Evolutionary conservation across 257 asterid genomes (phyloP), one percentile per base, ranked within the genome.

Genomic region (Solanum arcanum): DNA sequence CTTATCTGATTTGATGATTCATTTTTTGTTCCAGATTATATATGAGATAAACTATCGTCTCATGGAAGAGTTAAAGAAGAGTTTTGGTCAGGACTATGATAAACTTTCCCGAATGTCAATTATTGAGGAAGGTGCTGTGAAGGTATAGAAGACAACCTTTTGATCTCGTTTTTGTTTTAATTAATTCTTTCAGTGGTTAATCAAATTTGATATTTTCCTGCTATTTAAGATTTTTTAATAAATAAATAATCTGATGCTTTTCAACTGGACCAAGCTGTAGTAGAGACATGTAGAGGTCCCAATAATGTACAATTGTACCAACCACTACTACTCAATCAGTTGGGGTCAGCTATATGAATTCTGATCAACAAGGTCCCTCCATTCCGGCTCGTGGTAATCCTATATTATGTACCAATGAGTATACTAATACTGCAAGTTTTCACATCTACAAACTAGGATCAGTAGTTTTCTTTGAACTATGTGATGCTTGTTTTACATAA

Each of bases 31-130:
- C 41, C 91, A 89, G 94, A 92, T 90, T 80, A 88, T 92, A 87
- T 92, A 92, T 86, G 91, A 92, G 47, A 89, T 90, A 80, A 92
- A 92, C 87, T 88, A 80, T 66, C 82, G 83, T 62, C 90, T 92
- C 89, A 86, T 91, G 92, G 94, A 89, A 86, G 90, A 90, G 90
- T 88, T 92, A 91, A 90, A 92, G 86, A 89, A 86, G 86, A 86
- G 86, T 86, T 88, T 92, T 80, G 91, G 88, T 78, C 91, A 90
- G 88, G 94, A 92, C 88, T 92, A 89, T 64, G 91, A 89, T 73
- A 87, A 89, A 85, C 89, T 86, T 84, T 89, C 90, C 68, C 90
- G 90, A 86, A 88, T 92, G 92, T 92, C 92, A 66, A 89, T 92
- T 60, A 77, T 92, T 87, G 94, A 90, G 90, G 94, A 92, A 83